Percentiles rank a stretch among this genome's conserved stretches.
phyloP scores from a whole-genome alignment of 306 rosid species.

The Casuarina equisetifolia region DNA sequence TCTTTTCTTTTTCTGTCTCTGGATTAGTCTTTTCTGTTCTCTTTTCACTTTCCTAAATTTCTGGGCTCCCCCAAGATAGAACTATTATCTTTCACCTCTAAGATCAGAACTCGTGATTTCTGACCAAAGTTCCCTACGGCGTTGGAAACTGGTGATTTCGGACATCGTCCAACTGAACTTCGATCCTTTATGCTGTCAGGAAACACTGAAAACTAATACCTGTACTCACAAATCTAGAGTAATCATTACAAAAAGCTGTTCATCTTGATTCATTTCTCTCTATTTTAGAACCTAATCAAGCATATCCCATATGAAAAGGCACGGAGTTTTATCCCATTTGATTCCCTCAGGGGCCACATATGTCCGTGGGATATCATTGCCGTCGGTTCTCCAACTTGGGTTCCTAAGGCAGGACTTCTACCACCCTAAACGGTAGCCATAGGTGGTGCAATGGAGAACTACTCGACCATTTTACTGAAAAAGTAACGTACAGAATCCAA shows the following conservation, averaged over 20 bases:
- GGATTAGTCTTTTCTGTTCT: not conserved
- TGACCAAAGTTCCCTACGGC: too few species aligned
- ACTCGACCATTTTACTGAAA: not conserved
- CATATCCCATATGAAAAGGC: not conserved
- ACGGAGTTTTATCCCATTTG: not conserved
- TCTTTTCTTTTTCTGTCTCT: not conserved
- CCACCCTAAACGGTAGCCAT: too few species aligned
- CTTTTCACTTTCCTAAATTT: not conserved
- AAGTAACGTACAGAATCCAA: not conserved
- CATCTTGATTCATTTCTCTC: not conserved
- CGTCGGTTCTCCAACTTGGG: not conserved
- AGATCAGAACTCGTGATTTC: too few species aligned
- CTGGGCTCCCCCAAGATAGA: not conserved
- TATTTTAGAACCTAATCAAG: not conserved
- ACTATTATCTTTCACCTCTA: not conserved
- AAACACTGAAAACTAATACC: too few species aligned
- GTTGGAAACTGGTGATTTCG: too few species aligned
- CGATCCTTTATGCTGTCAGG: too few species aligned
- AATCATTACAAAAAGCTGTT: not conserved
- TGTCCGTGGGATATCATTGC: not conserved
- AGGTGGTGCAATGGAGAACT: not conserved
- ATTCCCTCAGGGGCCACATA: not conserved
- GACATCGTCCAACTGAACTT: too few species aligned
- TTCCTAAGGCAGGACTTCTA: not conserved
- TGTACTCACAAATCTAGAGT: too few species aligned